A percentile compares a stretch with the other conserved stretches of the same genome.
These are phyloP conservation scores for Crithidia thermophila DNA, from an alignment of 208 protist species.

Conservation along the genomic window DNA sequence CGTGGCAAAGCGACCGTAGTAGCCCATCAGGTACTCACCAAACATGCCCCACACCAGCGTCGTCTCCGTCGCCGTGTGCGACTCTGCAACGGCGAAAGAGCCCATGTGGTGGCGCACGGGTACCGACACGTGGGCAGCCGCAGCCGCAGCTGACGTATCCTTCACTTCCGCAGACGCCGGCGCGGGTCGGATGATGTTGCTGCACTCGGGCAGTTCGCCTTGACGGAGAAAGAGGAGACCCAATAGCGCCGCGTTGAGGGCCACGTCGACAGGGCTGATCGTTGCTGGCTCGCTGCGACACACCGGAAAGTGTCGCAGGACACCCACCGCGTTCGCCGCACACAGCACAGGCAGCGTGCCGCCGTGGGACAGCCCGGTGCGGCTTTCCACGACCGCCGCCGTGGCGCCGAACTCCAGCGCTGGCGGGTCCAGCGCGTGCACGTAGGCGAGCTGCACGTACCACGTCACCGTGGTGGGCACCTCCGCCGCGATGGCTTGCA, in stretches of 20 bases:
- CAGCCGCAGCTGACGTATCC: conserved; percentile 2
- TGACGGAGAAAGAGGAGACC: conserved; percentile 15
- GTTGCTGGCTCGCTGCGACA: conserved; percentile 33
- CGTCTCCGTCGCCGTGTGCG: conserved; percentile 12
- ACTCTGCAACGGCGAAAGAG: conserved; percentile 29
- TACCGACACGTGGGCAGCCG: background rate
- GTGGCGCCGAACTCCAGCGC: conserved; percentile 53
- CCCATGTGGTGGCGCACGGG: conserved; percentile 17
- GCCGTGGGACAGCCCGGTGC: conserved; percentile 8
- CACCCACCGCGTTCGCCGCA: conserved; percentile 61
- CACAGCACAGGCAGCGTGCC: conserved; percentile 50
- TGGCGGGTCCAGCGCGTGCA: conserved; percentile 51
- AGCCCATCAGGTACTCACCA: conserved; percentile 72
- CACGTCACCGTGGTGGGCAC: conserved; percentile 16
- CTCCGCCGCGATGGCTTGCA: conserved; percentile 3
- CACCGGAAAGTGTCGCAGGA: conserved; percentile 50
- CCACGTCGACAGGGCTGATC: conserved; percentile 72
- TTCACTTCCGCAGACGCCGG: background rate
- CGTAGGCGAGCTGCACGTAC: conserved; percentile 34
- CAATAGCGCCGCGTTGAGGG: conserved; percentile 50
- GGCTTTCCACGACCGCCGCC: conserved; percentile 10
- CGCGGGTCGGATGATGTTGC: background rate
- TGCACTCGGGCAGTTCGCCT: conserved; percentile 19
- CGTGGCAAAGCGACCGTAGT: conserved; percentile 53
- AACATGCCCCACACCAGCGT: conserved; percentile 83